Evolutionary conservation across 2,329 filamentous ascomycete genomes (phyloP), one percentile per base, ranked within the genome.

Genomic region (Calonectria pseudoturangicola): DNA sequence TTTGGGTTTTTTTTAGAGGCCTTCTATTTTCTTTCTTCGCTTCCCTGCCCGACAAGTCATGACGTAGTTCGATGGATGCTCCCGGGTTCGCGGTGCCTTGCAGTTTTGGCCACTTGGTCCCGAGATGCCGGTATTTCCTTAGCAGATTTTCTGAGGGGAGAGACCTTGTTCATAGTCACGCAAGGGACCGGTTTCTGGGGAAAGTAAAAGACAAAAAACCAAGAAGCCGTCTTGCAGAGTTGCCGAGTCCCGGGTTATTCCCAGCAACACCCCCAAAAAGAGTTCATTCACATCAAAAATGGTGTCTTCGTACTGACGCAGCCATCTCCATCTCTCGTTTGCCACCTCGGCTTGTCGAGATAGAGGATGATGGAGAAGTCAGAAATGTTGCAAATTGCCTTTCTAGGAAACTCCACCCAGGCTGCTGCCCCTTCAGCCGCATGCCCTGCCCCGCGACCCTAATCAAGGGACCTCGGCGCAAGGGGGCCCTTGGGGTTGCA

Each of bases 21-120:
- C 13, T 50, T 27, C 21, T 25, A n/a, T 50, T 41, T 30, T 15
- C 16, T 27, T 21, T 27, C 21, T 56, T 33, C 21, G 12, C 33
- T 9, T 36, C 21, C 39, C 18, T 16, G n/a, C 10, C 12, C 12
- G 18, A 21, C 21, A n/a, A n/a, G 41, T 47, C 36, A 72, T 72
- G 70, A 72, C 70, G 70, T 72, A 68, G 65, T 2, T 60, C 16
- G 8, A 33, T 54, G 54, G 25, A 18, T 54, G 27, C 28, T 39
- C 51, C 51, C 47, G 64, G 58, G 58, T 68, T 36, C 64, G n/a
- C 56, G 68, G 68, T 63, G 63, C 69, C 69, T 72, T 72, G 70
- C 70, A 72, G 66, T 65, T 71, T 69, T 21, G 41, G 58, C 25
- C 36, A 12, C 41, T 8, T 50, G 27, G 15, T 43, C 28, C 58